Base-by-base conservation (phyloP, 1,139 yeast species). In the Arxiozyma heterogenica region DNA sequence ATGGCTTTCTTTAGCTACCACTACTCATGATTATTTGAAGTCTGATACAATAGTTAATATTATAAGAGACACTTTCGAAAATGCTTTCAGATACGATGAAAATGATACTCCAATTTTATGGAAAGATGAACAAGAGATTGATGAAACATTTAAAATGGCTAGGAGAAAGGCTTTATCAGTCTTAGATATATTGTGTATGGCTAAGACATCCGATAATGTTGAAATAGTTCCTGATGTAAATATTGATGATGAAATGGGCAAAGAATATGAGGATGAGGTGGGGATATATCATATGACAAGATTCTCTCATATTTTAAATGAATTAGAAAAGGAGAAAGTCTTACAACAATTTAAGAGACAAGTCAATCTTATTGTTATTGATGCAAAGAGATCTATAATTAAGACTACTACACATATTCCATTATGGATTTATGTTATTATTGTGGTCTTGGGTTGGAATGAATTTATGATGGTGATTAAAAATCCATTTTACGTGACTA, bases 381-480 rank as follows among this genome's bases (percentile, higher is more conserved):
- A 93, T 65, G 88, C 96, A 22, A 88, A 84, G 65, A 77, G 95
- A 56, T 83, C 93, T 5, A 79, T 85, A 55, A 77, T 86, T 41
- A 83, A 81, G 55, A 83, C 82, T 53, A 78, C 80, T 15, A 81
- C 96, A 0, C 84, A 85, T 57, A 84, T 93, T 55, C 98, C 98
- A 4, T 75, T 83, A 62, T 94, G 86, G 74, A 80, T 93, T 57
- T 89, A 88, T 70, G 73, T 82, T 23, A 67, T 93, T 8, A 74
- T 93, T 25, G 70, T 86, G 3, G 82, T 87, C 8, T 75, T 93
- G 39, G 98, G 98, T 17, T 93, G 97, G 97, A 91, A 91, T 70
- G 98, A 94, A 74, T 86, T 93, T 62, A 80, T 90, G 86, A 86
- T 95, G 9, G 81, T 93, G 23, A 66, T 93, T 51, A 79, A 95